Conservation (phyloP, 2,329 filamentous ascomycete species). For the Coniochaeta sp. region DNA sequence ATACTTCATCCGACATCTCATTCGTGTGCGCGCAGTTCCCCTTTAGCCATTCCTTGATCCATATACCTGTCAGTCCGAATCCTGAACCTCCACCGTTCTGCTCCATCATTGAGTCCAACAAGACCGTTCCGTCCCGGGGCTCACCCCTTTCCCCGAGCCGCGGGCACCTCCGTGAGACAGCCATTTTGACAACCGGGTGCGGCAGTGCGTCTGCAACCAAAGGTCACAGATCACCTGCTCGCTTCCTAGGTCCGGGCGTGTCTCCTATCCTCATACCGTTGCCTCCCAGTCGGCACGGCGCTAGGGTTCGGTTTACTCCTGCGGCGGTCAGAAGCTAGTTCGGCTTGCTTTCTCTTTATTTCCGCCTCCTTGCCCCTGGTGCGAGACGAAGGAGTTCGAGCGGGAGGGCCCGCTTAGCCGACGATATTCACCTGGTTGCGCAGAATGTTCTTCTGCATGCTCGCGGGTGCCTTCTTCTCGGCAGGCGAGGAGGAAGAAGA, state of each 20-base stretch:
- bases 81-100: not conserved
- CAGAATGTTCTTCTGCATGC: slow-evolving; percentile 5
- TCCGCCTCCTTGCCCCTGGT: not conserved
- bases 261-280: not conserved
- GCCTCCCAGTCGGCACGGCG: not conserved
- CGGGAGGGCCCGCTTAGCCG: not conserved
- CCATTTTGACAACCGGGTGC: not conserved
- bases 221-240: not conserved
- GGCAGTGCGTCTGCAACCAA: not conserved
- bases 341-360: not conserved
- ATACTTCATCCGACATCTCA: not conserved
- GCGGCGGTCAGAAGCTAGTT: not conserved
- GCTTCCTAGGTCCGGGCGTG: not conserved
- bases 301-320: not conserved
- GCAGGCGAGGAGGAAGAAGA: not conserved
- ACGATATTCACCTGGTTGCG: slow-evolving; percentile 5
- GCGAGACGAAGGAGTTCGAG: not conserved
- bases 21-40: not conserved
- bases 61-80: too few species aligned
- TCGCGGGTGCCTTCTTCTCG: slow-evolving; percentile 1
- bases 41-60: not conserved
- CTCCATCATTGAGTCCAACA: not conserved
- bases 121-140: not conserved
- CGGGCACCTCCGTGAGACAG: not conserved
- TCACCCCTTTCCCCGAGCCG: not conserved